phyloP scores from a whole-genome alignment of 352 stramenopile species.

The Phytophthora brassicae region DNA sequence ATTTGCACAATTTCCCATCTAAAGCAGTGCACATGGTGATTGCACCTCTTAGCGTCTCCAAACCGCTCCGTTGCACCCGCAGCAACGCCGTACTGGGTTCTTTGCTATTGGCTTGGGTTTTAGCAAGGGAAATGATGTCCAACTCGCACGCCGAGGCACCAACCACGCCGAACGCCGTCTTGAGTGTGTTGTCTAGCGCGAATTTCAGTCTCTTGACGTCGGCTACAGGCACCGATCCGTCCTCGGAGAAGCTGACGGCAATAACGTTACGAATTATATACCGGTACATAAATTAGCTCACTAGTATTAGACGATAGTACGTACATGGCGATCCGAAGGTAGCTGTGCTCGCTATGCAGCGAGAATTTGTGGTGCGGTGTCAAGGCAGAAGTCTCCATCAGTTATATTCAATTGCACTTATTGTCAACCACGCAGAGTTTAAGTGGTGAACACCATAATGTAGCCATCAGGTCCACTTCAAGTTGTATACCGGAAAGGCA shows the following conservation, averaged over 20 bases:
- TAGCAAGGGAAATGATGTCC: constrained; percentile 55
- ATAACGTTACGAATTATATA: background rate
- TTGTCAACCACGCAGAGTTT: background rate
- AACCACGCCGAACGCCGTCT: constrained; percentile 67
- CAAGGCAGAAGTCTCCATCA: constrained; percentile 4
- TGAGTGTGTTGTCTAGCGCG: constrained; percentile 67
- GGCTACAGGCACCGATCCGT: constrained; percentile 34
- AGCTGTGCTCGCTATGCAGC: constrained; percentile 47
- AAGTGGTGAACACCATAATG: background rate
- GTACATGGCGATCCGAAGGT: constrained; percentile 73
- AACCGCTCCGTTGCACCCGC: constrained; percentile 55
- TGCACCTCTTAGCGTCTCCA: constrained; percentile 63
- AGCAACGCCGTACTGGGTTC: constrained; percentile 62
- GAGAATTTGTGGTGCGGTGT: constrained; percentile 77
- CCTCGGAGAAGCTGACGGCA: constrained; percentile 54
- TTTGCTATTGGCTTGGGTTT: constrained; percentile 24
- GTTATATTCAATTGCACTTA: background rate
- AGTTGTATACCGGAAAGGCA: too few relatives aligned
- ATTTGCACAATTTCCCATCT: constrained; percentile 62
- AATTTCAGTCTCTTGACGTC: constrained; percentile 77
- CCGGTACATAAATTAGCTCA: background rate
- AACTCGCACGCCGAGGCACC: constrained; percentile 66
- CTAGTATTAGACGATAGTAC: constrained; percentile 11
- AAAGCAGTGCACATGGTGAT: constrained; percentile 77
- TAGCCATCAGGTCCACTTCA: constrained; percentile 5